These are phyloP conservation scores for Trichophyton rubrum DNA, from an alignment of 2,329 filamentous ascomycete species.

Conservation along the genomic window DNA sequence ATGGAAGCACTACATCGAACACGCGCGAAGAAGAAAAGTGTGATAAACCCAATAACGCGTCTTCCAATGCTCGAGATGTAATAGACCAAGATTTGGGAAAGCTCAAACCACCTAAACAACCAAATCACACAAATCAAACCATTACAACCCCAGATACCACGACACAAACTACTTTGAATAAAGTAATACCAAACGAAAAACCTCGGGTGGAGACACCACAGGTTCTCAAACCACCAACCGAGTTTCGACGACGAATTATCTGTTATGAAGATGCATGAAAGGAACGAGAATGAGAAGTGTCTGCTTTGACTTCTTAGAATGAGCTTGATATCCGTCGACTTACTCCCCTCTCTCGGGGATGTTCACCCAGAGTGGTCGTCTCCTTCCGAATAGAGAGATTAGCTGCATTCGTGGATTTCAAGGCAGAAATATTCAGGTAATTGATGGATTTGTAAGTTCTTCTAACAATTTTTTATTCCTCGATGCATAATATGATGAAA, in stretches of 20 bases:
- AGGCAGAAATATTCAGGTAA: background rate
- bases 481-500: slow-evolving; percentile 60
- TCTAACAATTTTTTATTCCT: background rate
- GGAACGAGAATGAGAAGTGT: background rate
- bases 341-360: background rate
- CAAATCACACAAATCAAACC: background rate
- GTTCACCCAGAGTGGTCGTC: background rate
- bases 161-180: background rate
- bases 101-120: background rate
- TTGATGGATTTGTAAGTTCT: background rate
- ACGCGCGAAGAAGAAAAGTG: background rate
- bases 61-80: background rate
- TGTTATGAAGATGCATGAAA: background rate
- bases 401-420: too few species aligned
- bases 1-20: slow-evolving; percentile 11
- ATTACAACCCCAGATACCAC: background rate
- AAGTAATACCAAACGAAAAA: too few species aligned
- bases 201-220: background rate
- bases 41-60: background rate
- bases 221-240: background rate
- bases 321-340: too few species aligned
- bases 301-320: too few species aligned
- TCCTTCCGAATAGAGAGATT: background rate
- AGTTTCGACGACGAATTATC: background rate
- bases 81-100: background rate